Base-by-base conservation (phyloP, 2,329 filamentous ascomycete species). In the Cordyceps cicadae region DNA sequence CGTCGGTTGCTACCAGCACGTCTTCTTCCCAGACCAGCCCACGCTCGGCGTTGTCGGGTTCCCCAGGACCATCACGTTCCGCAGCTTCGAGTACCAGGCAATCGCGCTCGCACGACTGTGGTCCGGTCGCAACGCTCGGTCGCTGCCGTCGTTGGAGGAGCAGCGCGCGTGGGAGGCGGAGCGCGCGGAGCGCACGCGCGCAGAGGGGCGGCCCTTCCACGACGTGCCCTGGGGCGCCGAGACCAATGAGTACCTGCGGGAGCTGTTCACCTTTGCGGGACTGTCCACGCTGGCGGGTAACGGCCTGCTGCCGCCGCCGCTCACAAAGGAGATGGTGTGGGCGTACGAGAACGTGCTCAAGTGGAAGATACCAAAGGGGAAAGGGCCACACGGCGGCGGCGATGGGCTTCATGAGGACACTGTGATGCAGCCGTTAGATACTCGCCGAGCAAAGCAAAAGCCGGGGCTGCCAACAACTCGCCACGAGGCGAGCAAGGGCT, bases 21-120 rank as follows among this genome's bases (percentile, higher is more conserved):
- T 79, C 0, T 84, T 84, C 67, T 74, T 81, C 54, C 75, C 72
- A 1, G 74, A 77, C 24, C 76, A 77, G 46, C 68, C 74, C 0
- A 80, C 77, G 0, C 69, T 86, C 0, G 82, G 74, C 0, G 29
- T 26, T 8, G 59, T 61, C 3, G 59, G 59, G 3, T 61, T 61
- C 11, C 53, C 59, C n/a, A 50, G 26, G 32, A 57, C 59, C 8
- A 19, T 61, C 34, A 61, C 59, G 0, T 83, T 83, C 61, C 69
- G 81, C 7, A 79, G 77, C 41, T 83, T 83, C 63, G 81, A 83
- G 66, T 83, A 83, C 63, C 81, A 83, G 66, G 80, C 79, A 1
- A 71, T 83, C 46, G 79, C 81, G 1, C 68, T 83, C 0, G 80
- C 81, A 3, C 72, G 81, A 2, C 64, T 81, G 0, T 82, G 77